These are phyloP conservation scores for Calonectria crousiana DNA, from an alignment of 2,329 filamentous ascomycete species.

Conservation along the genomic window DNA sequence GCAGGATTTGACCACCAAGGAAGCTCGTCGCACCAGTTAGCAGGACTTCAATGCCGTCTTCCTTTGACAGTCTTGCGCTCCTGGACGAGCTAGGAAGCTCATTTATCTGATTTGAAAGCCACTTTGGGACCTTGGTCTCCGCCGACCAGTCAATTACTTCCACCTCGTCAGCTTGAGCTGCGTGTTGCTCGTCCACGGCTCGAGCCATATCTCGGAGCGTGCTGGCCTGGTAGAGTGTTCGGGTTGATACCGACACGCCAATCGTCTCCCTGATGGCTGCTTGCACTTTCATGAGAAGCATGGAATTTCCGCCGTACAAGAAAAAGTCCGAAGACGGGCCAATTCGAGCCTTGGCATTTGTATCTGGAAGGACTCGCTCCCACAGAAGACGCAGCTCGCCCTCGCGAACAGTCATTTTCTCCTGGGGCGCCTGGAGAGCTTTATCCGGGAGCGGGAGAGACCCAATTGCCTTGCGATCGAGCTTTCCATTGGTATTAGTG, in stretches of 20 bases:
- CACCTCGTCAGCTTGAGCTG: neutral
- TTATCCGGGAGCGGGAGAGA: slow-evolving; percentile 29
- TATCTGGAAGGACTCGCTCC: slow-evolving; percentile 30
- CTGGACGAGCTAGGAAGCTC: neutral
- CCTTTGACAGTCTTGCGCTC: neutral
- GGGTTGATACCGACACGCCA: slow-evolving; percentile 33
- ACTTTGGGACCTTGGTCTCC: slow-evolving; percentile 46
- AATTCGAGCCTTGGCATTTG: slow-evolving; percentile 4
- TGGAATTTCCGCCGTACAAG: slow-evolving; percentile 51
- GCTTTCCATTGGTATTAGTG: slow-evolving; percentile 41
- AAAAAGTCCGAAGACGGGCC: slow-evolving; percentile 50
- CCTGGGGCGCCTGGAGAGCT: slow-evolving; percentile 6
- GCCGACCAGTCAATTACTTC: slow-evolving; percentile 53
- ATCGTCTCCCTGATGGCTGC: slow-evolving; percentile 46
- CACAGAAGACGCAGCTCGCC: slow-evolving; percentile 28
- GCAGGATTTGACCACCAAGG: slow-evolving; percentile 32
- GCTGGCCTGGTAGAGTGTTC: slow-evolving; percentile 49
- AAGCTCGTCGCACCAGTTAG: slow-evolving; percentile 32
- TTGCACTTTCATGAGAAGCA: slow-evolving; percentile 46
- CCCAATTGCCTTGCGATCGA: slow-evolving; percentile 40
- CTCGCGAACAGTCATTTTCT: slow-evolving; percentile 26
- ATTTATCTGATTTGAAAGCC: neutral
- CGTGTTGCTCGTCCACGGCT: slow-evolving; percentile 34
- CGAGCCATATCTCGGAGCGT: slow-evolving; percentile 52
- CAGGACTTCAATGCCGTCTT: slow-evolving; percentile 17